Base-by-base conservation (phyloP, 2,329 filamentous ascomycete genomes). In the Colletotrichum orchidophilum region DNA sequence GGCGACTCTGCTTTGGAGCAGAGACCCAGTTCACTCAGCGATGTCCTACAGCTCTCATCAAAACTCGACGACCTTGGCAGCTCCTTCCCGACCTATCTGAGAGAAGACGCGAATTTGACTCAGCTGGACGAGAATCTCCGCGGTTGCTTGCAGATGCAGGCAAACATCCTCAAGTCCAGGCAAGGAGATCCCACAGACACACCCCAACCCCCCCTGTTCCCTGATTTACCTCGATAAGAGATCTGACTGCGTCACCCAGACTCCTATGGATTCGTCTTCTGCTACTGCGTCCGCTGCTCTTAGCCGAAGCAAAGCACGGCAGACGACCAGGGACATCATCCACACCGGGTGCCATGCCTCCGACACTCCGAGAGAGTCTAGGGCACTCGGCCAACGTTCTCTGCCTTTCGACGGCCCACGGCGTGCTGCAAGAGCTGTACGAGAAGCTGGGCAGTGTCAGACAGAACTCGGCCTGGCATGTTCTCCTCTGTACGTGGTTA, bases 121-220 rank as follows among this genome's bases (percentile, higher is more conserved):
- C 29, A 5, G 0, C 35, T 55, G 24, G 27, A 52, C 12, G 66
- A 57, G 5, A 35, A 57, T 4, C n/a, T 66, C 0, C 13, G 46
- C 1, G 55, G 29, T 5, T 58, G 60, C 11, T 12, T 69, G 3
- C 35, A 64, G 15, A 69, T 69, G 66, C 60, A 69, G 33, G 59
- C 66, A 5, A 69, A 64, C 1, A 58, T 69, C 27, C 3, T 64
- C 18, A 69, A 69, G 15, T 69, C 66, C 6, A 69, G 66, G 66
- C 58, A 3, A 13, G 15, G 2, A 0, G 21, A 15, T 1, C 18
- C 12, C 5, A 29, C 2, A n/a, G n/a, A n/a, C n/a, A n/a, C n/a
- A n/a, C 1, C 15, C 2, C 59, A 12, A 46, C 8, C 9, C 7
- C n/a, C 18, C n/a, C n/a, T n/a, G n/a, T 21, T 9, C 18, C 6